phyloP scores from a whole-genome alignment of 495 filamentous ascomycete species.

The Sphaerosporella brunnea region DNA sequence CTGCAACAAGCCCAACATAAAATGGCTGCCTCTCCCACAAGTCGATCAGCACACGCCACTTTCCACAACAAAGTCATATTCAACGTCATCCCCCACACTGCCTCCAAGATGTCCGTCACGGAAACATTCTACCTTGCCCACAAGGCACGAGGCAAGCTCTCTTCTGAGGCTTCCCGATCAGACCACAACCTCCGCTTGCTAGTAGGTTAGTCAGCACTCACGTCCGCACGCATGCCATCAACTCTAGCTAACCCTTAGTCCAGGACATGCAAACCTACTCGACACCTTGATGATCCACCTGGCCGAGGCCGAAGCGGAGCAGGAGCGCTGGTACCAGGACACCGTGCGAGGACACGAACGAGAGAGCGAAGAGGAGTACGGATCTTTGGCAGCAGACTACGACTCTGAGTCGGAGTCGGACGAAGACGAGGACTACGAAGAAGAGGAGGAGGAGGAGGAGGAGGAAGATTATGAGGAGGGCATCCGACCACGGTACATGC shows the following conservation, averaged over 20 bases:
- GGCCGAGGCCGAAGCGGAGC: conserved; percentile 80
- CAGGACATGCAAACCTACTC: conserved; percentile 87
- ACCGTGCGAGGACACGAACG: conserved; percentile 60
- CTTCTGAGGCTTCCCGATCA: conserved; percentile 64
- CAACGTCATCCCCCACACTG: not conserved
- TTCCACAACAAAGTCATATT: not conserved
- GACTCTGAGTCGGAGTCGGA: conserved; percentile 29
- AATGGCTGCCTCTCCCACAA: conserved; percentile 1
- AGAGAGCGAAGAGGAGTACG: conserved; percentile 56
- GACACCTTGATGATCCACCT: conserved; percentile 93
- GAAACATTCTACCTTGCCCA: conserved; percentile 96
- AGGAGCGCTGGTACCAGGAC: conserved; percentile 97
- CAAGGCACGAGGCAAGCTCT: conserved; percentile 89
- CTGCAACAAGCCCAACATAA: not conserved
- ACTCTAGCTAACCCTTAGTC: not conserved
- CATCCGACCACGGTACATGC: not conserved
- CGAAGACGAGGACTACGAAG: conserved; percentile 28
- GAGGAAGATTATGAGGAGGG: conserved; percentile 1
- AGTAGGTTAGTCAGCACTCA: conserved; percentile 34
- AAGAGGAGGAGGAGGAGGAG: conserved; percentile 25
- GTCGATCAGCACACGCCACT: too few species aligned
- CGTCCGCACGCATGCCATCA: conserved; percentile 1
- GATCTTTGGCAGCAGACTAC: conserved; percentile 36
- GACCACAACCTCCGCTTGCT: conserved; percentile 90
- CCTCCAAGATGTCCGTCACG: conserved; percentile 36